Conservation (phyloP, 805 yeast species). For the Candida ponderosae region DNA sequence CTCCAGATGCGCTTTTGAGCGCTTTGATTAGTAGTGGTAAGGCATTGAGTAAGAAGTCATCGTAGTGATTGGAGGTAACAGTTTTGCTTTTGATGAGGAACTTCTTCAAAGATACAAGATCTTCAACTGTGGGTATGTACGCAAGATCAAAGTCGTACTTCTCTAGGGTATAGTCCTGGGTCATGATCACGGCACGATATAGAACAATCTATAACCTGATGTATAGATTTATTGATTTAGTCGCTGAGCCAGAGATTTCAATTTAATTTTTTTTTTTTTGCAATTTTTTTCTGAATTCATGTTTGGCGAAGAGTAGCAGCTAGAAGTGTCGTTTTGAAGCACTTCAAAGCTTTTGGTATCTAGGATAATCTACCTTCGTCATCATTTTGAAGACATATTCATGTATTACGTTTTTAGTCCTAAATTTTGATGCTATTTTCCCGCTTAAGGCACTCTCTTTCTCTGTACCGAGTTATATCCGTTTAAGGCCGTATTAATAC, state of each 20-base stretch:
- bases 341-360: too few species aligned
- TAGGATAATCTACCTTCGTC: too few species aligned
- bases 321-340: too few species aligned
- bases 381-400: too few species aligned
- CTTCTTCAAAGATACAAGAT: constrained; percentile 2
- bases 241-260: neutral
- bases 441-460: too few species aligned
- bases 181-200: constrained; percentile 1
- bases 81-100: constrained; percentile 12
- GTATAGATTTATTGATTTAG: neutral
- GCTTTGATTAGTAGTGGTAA: constrained; percentile 25
- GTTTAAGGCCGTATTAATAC: too few species aligned
- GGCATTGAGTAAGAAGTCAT: constrained; percentile 7
- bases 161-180: constrained; percentile 3
- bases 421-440: too few species aligned
- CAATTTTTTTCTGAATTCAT: too few species aligned
- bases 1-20: constrained; percentile 24
- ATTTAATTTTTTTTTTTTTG: neutral
- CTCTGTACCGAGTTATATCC: too few species aligned
- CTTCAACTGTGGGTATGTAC: constrained; percentile 1
- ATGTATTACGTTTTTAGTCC: too few species aligned
- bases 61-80: constrained; percentile 6
- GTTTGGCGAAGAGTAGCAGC: too few species aligned
- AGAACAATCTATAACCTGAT: neutral
- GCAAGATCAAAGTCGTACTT: too few species aligned